Conservation (phyloP, 2,329 filamentous ascomycete genomes). For the Orbilia oligospora region DNA sequence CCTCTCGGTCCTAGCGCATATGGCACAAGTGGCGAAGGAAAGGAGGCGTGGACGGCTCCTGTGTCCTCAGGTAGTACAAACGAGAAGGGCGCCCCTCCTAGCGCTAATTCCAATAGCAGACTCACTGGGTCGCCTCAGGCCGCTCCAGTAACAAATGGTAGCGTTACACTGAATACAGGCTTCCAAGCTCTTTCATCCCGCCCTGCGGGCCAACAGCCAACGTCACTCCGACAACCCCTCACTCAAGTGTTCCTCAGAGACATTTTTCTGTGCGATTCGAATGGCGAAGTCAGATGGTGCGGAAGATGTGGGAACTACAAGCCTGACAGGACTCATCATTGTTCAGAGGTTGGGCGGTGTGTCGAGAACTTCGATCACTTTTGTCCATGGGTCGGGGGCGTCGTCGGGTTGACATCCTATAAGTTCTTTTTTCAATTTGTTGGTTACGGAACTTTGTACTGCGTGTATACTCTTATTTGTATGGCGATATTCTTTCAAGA, state of each 20-base stretch:
- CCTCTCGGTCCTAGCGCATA: conserved; percentile 71
- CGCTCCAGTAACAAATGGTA: conserved; percentile 3
- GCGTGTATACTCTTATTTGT: conserved; percentile 45
- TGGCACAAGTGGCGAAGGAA: conserved; percentile 53
- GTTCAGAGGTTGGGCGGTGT: conserved; percentile 83
- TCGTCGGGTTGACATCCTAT: conserved; percentile 80
- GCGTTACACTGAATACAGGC: conserved; percentile 21
- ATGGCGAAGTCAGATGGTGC: conserved; percentile 88
- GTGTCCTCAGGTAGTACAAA: conserved; percentile 5
- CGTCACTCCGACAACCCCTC: conserved; percentile 72
- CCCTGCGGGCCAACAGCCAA: conserved; percentile 23
- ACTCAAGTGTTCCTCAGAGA: conserved; percentile 85
- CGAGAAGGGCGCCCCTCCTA: conserved; percentile 41
- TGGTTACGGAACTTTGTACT: conserved; percentile 44
- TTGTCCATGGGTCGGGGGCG: conserved; percentile 92
- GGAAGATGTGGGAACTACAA: conserved; percentile 88
- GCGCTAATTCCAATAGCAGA: neutral
- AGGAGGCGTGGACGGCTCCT: conserved; percentile 51
- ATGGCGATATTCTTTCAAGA: conserved; percentile 54
- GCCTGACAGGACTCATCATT: conserved; percentile 87
- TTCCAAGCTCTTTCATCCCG: conserved; percentile 44
- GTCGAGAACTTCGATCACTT: conserved; percentile 94
- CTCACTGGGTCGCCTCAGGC: conserved; percentile 13
- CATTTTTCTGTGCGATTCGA: conserved; percentile 83
- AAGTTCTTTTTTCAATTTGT: conserved; percentile 60